phyloP scores from a whole-genome alignment of 2,329 filamentous ascomycete species.

The Fusarium papillatum region DNA sequence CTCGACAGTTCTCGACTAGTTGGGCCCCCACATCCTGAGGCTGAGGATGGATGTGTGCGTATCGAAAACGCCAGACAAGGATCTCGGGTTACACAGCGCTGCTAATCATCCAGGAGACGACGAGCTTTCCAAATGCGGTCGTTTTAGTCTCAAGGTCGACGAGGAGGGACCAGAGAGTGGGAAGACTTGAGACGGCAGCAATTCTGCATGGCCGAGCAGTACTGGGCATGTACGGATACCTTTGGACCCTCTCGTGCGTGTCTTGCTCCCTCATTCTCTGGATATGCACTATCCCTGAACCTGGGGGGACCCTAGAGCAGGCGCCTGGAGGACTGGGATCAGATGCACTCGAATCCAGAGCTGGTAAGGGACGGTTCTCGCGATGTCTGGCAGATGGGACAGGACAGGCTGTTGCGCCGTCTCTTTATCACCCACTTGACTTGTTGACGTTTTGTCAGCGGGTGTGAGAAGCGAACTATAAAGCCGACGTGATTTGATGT shows the following conservation, averaged over 20 bases:
- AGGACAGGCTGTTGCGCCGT: slow-evolving; percentile 18
- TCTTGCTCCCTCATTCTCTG: slow-evolving; percentile 4
- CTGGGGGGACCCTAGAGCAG: slow-evolving; percentile 16
- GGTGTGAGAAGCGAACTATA: slow-evolving; percentile 29
- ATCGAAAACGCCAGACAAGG: slow-evolving; percentile 22
- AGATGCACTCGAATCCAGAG: slow-evolving; percentile 39
- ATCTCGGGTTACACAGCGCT: slow-evolving; percentile 30
- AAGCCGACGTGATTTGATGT: slow-evolving; percentile 13
- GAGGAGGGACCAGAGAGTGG: neutral
- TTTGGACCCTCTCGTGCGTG: neutral
- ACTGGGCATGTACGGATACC: neutral
- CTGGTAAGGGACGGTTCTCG: slow-evolving; percentile 37
- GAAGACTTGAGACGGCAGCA: slow-evolving; percentile 20
- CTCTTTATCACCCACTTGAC: slow-evolving; percentile 11
- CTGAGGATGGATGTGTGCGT: slow-evolving; percentile 24
- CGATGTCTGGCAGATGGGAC: slow-evolving; percentile 21
- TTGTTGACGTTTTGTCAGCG: slow-evolving; percentile 14
- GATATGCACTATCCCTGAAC: slow-evolving; percentile 25
- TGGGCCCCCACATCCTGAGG: slow-evolving; percentile 23
- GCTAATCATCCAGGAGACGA: slow-evolving; percentile 25
- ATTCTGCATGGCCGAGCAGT: slow-evolving; percentile 14
- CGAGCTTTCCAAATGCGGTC: slow-evolving; percentile 16
- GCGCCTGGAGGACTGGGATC: slow-evolving; percentile 29
- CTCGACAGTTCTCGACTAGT: slow-evolving; percentile 15
- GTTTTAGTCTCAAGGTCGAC: slow-evolving; percentile 12